Evolutionary conservation across 805 yeast genomes (phyloP).

Genomic region (Kregervanrija pseudodelftensis): DNA sequence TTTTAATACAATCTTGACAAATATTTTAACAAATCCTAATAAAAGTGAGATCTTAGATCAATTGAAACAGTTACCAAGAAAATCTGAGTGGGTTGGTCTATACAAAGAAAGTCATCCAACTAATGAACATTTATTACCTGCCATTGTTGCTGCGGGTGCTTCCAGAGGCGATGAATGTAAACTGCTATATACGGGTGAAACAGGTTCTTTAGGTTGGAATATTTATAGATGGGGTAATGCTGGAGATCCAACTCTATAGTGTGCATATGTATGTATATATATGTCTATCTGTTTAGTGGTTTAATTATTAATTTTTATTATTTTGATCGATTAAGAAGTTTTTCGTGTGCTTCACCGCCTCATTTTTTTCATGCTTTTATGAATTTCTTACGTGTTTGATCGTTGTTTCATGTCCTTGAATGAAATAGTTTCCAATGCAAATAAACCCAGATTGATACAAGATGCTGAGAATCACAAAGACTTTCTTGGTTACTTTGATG

Average conservation of each 20-base stretch:
- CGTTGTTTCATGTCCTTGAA: not conserved
- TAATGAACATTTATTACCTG: constrained; percentile 64
- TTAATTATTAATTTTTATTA: not conserved
- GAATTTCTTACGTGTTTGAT: not conserved
- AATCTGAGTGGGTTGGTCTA: constrained; percentile 25
- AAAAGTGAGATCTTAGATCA: constrained; percentile 27
- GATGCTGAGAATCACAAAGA: no score
- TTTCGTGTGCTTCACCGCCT: not conserved
- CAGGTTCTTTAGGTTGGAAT: constrained; percentile 62
- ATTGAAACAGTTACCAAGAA: constrained; percentile 29
- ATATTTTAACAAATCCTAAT: constrained; percentile 28
- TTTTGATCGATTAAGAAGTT: not conserved
- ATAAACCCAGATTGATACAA: no score
- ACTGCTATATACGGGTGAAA: constrained; percentile 39
- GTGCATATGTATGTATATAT: no score
- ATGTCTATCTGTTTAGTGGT: not conserved
- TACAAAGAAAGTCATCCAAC: constrained; percentile 60
- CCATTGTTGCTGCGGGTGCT: constrained; percentile 55
- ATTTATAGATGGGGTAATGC: constrained; percentile 38
- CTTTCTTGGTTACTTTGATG: no score
- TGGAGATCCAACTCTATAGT: no score
- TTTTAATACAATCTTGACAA: constrained; percentile 42
- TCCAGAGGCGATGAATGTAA: constrained; percentile 36
- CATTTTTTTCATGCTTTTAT: not conserved
- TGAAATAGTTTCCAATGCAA: no score